Percentiles rank a stretch among this genome's conserved stretches.
Conservation (phyloP, 306 rosid species). For the Vicia sativa region DNA sequence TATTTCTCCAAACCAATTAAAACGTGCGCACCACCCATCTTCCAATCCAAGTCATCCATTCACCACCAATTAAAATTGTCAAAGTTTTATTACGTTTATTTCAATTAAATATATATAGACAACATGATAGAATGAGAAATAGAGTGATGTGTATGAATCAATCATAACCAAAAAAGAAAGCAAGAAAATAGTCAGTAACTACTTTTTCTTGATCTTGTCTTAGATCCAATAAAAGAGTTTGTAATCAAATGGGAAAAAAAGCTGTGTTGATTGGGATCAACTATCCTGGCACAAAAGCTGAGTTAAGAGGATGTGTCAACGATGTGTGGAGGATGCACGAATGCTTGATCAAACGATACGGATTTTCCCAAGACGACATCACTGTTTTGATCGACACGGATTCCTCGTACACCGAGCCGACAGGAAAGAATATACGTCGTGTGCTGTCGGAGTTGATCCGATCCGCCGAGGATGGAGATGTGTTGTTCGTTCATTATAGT, state of each 20-base stretch:
- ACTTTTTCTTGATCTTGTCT: neutral
- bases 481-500: conserved; percentile 77
- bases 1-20: too few species aligned
- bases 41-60: too few species aligned
- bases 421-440: conserved; percentile 72
- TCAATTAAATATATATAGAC: neutral
- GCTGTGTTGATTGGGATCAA: conserved; percentile 90
- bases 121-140: neutral
- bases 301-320: conserved; percentile 79
- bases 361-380: conserved; percentile 70
- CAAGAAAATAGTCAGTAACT: neutral
- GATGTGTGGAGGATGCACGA: conserved; percentile 71
- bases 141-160: neutral
- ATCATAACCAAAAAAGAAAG: neutral
- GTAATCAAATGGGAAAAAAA: conserved; percentile 59
- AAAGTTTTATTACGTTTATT: neutral
- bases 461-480: conserved; percentile 61
- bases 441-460: conserved; percentile 58
- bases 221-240: neutral
- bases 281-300: conserved; percentile 88
- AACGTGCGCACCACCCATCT: too few species aligned
- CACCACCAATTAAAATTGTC: too few species aligned
- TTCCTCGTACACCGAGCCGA: conserved; percentile 68
- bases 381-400: conserved; percentile 77
- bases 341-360: conserved; percentile 65